These are phyloP conservation scores for Candida qinlingensis DNA, from an alignment of 805 yeast genomes.

Conservation along the genomic window DNA sequence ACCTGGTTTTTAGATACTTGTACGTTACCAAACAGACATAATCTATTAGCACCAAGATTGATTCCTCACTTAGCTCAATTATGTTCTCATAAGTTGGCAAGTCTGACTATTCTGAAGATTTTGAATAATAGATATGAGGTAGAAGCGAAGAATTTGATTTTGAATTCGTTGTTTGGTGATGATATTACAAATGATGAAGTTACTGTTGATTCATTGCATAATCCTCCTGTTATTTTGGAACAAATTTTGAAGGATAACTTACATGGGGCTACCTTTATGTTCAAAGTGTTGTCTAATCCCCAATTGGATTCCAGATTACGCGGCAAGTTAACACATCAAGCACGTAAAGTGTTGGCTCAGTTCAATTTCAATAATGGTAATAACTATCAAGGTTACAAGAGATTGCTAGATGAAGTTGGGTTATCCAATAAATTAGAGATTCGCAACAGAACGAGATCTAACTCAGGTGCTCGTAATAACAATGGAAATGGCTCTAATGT, in stretches of 20 bases:
- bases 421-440: conserved; percentile 27
- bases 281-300: conserved; percentile 74
- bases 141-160: conserved; percentile 52
- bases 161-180: conserved; percentile 62
- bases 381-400: conserved; percentile 64
- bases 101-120: conserved; percentile 74
- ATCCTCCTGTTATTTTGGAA: conserved; percentile 45
- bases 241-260: conserved; percentile 59
- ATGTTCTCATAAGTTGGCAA: conserved; percentile 79
- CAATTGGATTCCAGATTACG: conserved; percentile 52
- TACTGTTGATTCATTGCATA: conserved; percentile 13
- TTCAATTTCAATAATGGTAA: conserved; percentile 39
- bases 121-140: conserved; percentile 64
- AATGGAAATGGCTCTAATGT: not conserved
- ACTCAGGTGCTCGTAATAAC: conserved; percentile 17
- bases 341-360: conserved; percentile 58
- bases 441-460: conserved; percentile 21
- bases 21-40: conserved; percentile 57
- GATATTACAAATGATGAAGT: conserved; percentile 22
- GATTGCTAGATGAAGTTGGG: conserved; percentile 91
- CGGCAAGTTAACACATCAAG: conserved; percentile 52
- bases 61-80: conserved; percentile 56
- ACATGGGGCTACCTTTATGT: conserved; percentile 73
- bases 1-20: conserved; percentile 95
- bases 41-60: conserved; percentile 56